These are phyloP conservation scores for Pyrenochaeta sp. DNA, from an alignment of 2,329 filamentous ascomycete species.

Conservation along the genomic window DNA sequence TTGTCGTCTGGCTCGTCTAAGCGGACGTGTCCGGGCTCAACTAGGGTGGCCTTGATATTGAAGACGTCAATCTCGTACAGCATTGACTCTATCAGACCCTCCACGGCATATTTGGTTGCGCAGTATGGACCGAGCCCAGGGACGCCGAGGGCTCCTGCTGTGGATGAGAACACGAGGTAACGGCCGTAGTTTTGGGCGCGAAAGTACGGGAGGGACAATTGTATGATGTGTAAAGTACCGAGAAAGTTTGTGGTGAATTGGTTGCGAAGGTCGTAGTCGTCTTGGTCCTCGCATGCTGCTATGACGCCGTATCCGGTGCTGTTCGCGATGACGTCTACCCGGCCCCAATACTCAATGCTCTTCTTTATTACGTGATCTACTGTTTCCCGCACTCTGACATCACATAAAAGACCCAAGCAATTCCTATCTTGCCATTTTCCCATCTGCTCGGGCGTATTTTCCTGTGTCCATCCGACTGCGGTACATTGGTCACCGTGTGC, in stretches of 20 bases:
- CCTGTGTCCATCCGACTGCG: constrained; percentile 83
- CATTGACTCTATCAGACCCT: constrained; percentile 95
- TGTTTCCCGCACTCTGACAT: constrained; percentile 83
- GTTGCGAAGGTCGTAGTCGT: constrained; percentile 91
- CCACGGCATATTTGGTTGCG: constrained; percentile 95
- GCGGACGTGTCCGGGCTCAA: constrained; percentile 88
- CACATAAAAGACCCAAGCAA: constrained; percentile 84
- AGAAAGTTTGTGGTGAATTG: constrained; percentile 99
- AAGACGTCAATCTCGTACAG: constrained; percentile 92
- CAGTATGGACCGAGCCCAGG: constrained; percentile 94
- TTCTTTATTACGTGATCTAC: constrained; percentile 75
- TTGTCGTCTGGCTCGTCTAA: constrained; percentile 77
- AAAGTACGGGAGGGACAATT: constrained; percentile 87
- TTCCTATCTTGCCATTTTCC: constrained; percentile 70
- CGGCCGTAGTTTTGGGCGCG: constrained; percentile 76
- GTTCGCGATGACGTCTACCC: constrained; percentile 85
- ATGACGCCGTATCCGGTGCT: constrained; percentile 96
- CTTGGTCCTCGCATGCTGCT: constrained; percentile 94
- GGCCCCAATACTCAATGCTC: constrained; percentile 77
- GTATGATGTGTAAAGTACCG: constrained; percentile 92
- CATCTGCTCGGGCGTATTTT: constrained; percentile 78
- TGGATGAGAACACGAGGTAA: constrained; percentile 95
- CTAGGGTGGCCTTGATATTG: constrained; percentile 91
- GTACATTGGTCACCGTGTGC: constrained; percentile 83
- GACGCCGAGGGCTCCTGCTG: constrained; percentile 89